Conservation (phyloP, 2,329 filamentous ascomycete species). For the Stagonosporopsis chrysanthemi region DNA sequence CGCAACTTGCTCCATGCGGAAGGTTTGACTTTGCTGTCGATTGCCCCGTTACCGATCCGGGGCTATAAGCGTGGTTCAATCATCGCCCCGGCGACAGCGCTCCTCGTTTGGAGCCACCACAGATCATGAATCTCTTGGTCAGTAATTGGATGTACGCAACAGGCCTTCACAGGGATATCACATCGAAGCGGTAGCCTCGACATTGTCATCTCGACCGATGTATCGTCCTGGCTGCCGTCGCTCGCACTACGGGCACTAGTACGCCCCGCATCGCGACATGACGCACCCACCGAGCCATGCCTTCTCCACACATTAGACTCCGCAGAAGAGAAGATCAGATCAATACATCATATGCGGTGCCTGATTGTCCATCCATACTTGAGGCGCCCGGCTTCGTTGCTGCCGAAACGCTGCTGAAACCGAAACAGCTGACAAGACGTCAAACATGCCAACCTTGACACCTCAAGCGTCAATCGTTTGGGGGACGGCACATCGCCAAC, state of each 20-base stretch:
- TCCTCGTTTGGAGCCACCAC: not conserved
- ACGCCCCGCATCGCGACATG: not conserved
- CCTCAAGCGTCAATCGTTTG: slow-evolving; percentile 29
- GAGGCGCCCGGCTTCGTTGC: slow-evolving; percentile 26
- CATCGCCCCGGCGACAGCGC: not conserved
- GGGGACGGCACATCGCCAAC: slow-evolving; percentile 9
- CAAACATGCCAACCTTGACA: slow-evolving; percentile 18
- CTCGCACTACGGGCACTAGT: not conserved
- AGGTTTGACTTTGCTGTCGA: slow-evolving; percentile 3
- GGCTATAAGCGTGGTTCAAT: not conserved
- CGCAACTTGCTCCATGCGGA: slow-evolving; percentile 11
- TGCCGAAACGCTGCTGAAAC: slow-evolving; percentile 37
- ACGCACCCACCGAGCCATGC: not conserved
- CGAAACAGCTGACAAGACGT: slow-evolving; percentile 31
- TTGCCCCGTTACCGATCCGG: slow-evolving; percentile 6
- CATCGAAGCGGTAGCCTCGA: not conserved
- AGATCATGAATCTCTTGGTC: not conserved
- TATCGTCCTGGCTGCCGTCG: not conserved
- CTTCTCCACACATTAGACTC: not conserved
- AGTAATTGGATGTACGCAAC: not conserved
- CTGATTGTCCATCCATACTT: not conserved
- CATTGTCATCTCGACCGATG: not conserved
- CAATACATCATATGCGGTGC: not conserved
- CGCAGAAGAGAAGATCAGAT: not conserved
- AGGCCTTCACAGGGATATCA: not conserved